Base-by-base conservation (phyloP, 495 filamentous ascomycete genomes). In the Saxispiralis lemnorum region DNA sequence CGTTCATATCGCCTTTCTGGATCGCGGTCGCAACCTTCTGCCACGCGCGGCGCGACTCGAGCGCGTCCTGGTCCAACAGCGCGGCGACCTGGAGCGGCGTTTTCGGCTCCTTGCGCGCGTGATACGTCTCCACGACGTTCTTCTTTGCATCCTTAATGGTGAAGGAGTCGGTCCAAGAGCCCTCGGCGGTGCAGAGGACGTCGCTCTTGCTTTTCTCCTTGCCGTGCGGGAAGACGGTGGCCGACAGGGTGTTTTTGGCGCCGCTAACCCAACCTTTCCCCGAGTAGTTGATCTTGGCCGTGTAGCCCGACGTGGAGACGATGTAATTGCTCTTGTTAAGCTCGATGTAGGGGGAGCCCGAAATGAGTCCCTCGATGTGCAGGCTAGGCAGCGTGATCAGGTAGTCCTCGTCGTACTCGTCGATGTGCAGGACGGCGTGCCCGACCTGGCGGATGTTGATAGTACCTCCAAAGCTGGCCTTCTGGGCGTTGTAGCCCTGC, bases 401-500 rank as follows among this genome's bases (percentile, higher is more conserved):
- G 60, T 85, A 93, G 47, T 70, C 71, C 57, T 94, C 86, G 54
- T 72, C 62, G 44, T 66, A 76, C 4, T 64, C 64, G 38, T 83
- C 80, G 43, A 93, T 61, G 20, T 81, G 76, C 39, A 86, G 72
- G 15, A 92, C 63, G n/a, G 88, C 86, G 54, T 96, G 88, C 43
- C 89, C 89, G 60, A 95, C 80, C 67, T 96, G 88, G 64, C 89
- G 92, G 57, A 97, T 78, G 51, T 88, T 77, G 60, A 97, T 95
- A 10, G 88, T 92, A 47, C 79, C 78, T 24, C 79, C 81, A 59
- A 96, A 94, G 17, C 79, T 85, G 6, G 86, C 89, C 59, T 94
- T 96, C 56, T 95, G 92, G n/a, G 82, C 92, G 52, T 95, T 94
- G 65, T 95, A 94, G 44, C 92, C 89, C 70, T 93, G 76, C 2